A percentile compares a stretch with the other conserved stretches of the same genome.
These are phyloP conservation scores for Eutypella sp. DNA, from an alignment of 2,329 filamentous ascomycete genomes.

Conservation along the genomic window DNA sequence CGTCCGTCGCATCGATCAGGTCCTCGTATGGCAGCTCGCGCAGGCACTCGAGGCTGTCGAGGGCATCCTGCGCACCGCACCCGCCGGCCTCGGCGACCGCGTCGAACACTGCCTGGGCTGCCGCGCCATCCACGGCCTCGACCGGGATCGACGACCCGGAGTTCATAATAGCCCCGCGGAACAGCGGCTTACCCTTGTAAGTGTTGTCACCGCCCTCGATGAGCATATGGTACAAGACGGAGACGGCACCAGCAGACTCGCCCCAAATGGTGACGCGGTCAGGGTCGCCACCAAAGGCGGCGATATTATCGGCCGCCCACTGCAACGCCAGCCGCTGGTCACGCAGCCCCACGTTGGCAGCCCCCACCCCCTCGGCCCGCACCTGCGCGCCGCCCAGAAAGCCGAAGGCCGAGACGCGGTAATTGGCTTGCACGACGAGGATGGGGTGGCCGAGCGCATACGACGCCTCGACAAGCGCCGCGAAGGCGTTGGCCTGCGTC, in stretches of 20 bases:
- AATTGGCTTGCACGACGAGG: conserved; percentile 73
- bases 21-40: conserved; percentile 53
- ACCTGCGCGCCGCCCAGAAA: conserved; percentile 68
- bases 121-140: conserved; percentile 58
- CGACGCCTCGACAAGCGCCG: conserved; percentile 40
- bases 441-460: conserved; percentile 54
- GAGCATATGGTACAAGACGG: conserved; percentile 70
- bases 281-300: conserved; percentile 72
- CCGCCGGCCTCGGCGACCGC: conserved; percentile 55
- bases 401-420: conserved; percentile 69
- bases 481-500: conserved; percentile 45
- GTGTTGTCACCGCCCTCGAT: conserved; percentile 67
- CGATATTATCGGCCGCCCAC: conserved; percentile 76
- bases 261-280: conserved; percentile 78
- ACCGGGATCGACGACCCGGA: conserved; percentile 60
- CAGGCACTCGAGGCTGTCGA: conserved; percentile 61
- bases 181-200: conserved; percentile 71
- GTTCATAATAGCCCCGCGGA: conserved; percentile 75
- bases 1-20: conserved; percentile 63
- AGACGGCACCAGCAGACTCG: conserved; percentile 67
- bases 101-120: conserved; percentile 62
- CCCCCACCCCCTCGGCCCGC: conserved; percentile 58
- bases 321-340: conserved; percentile 69
- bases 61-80: conserved; percentile 50
- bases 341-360: conserved; percentile 64